Base-by-base conservation (phyloP, 192 early-diverging fungal genomes). In the Obelidium mucronatum region DNA sequence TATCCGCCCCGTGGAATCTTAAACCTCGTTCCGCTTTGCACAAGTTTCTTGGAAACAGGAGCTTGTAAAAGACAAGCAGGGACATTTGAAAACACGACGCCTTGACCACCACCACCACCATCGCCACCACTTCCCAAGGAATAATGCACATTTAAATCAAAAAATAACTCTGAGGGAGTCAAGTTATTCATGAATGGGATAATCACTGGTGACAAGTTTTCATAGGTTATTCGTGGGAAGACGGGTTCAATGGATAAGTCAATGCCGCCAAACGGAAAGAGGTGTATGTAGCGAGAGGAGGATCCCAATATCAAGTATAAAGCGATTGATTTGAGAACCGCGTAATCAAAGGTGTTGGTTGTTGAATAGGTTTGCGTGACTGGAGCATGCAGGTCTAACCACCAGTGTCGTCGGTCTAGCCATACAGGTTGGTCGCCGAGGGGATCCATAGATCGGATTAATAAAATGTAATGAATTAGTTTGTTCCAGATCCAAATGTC, bases 341-440 rank as follows among this genome's bases (percentile, higher is more conserved):
- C 0, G 6, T 5, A 24, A 24, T 58, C 5, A 6, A 58, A 24
- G 55, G 19, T 5, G 48, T 51, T 51, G 11, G 22, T 51, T 22
- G 48, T 22, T 8, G 48, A 51, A 22, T 8, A 22, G 55, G 55
- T 58, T 6, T 30, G 28, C 17, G 5, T 19, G 33, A 13, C 6
- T 28, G 36, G 62, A 17, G 31, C 6, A 26, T 64, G 62, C 17
- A 39, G 22, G 22, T 64, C 34, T 6, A 39, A 36, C 62, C 62
- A 64, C 62, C 62, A 64, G 31, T 64, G 15, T 40, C 36, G 17
- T 2, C 62, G 62, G 37, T 64, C 62, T 31, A 36, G 30, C 62
- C 62, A 64, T 0, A 64, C 1, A 13, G 2, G 22, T 64, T 28
- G 0, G 15, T 33, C 33, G 0, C 6, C 62, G 13, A 26, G 13